Evolutionary conservation across 305 asterid genomes (phyloP), one percentile per base, ranked within the genome.

Genomic region (Salvia sclarea): DNA sequence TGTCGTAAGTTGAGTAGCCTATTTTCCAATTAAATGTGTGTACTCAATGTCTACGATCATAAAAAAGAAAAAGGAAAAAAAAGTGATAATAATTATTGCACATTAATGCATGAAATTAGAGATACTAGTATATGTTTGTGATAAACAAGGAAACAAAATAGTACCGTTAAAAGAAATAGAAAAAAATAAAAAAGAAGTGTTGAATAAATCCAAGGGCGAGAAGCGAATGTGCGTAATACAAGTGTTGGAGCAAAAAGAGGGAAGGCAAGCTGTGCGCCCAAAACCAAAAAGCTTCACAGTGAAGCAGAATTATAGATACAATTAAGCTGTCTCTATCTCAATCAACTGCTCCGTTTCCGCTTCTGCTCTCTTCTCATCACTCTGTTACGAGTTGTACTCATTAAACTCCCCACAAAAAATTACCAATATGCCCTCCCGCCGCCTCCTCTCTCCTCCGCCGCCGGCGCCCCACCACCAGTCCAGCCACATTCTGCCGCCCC

Each of bases 401-500:
- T 44, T 62, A 35, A 71, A 9, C 54, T 41, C 47, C 43, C 69
- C 67, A 59, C 8, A 13, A 60, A 0, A 55, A 77, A 31, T 73
- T 72, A 67, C 83, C 66, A 60, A 11, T 50, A 90, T 93, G 97
- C 95, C 94, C 81, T 82, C 91, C 53, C 96, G 97, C 56, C 82
- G 65, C 8, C 86, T 82, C 58, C 79, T 82, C 2, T 76, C 84
- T 50, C 76, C 84, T 59, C 75, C 84, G 66, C 80, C 84, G 74
- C 72, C 78, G 54, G 54, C 75, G 61, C 47, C 69, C 25, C 85
- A 58, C 74, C 79, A 48, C 82, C 77, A 21, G n/a, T 35, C 68
- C 60, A 57, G 40, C 66, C 77, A 48, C 38, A 75, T 82, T 40
- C 61, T 73, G 9, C 80, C 88, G 0, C 86, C 90, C 3, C 81